Conservation (phyloP, 352 stramenopile genomes). For the Globisporangium paddicum region DNA sequence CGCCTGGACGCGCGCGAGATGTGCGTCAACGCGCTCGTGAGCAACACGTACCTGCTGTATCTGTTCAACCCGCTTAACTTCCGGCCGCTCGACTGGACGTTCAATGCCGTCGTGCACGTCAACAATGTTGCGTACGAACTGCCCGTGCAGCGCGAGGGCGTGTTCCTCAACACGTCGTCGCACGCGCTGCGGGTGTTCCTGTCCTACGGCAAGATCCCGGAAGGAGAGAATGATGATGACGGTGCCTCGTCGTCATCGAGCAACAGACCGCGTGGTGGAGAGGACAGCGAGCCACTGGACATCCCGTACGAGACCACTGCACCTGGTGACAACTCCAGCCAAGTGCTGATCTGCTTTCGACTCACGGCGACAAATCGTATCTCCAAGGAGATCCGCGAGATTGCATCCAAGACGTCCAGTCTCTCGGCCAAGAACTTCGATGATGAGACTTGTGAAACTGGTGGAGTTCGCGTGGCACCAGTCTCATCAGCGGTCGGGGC, state of each 20-base stretch:
- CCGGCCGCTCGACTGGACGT: conserved; percentile 80
- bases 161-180: conserved; percentile 74
- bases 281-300: conserved; percentile 49
- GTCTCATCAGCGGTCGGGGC: background rate
- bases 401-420: conserved; percentile 50
- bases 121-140: conserved; percentile 41
- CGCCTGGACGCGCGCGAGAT: conserved; percentile 45
- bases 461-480: conserved; percentile 1
- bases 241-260: conserved; percentile 8
- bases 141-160: conserved; percentile 65
- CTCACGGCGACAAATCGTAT: conserved; percentile 75
- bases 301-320: conserved; percentile 46
- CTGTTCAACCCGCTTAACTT: conserved; percentile 83
- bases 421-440: conserved; percentile 29
- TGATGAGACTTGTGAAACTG: background rate
- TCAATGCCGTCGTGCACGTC: conserved; percentile 59
- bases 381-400: conserved; percentile 49
- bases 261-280: conserved; percentile 34
- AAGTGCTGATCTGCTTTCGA: conserved; percentile 48
- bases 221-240: conserved; percentile 23
- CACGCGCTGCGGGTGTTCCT: conserved; percentile 73
- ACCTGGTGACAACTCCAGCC: background rate
- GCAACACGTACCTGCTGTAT: conserved; percentile 87
- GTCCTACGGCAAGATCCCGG: conserved; percentile 75
- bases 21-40: conserved; percentile 77